Evolutionary conservation across 2,329 filamentous ascomycete genomes (phyloP).

Genomic region (Alternaria consortialis): DNA sequence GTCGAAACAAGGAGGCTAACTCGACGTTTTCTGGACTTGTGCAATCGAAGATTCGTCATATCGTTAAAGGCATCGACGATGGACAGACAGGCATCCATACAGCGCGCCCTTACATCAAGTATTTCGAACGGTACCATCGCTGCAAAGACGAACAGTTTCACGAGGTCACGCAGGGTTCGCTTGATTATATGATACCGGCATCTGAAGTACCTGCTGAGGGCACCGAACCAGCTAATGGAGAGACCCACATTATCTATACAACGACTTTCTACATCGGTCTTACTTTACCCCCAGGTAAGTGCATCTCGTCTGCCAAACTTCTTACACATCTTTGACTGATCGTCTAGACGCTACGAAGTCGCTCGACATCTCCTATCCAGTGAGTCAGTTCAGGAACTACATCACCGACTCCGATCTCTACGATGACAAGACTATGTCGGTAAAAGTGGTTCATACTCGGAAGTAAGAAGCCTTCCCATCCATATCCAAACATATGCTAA

Average conservation of each 20-base stretch:
- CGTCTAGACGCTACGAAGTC: slow-evolving; percentile 68
- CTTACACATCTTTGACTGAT: slow-evolving; percentile 11
- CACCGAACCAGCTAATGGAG: slow-evolving; percentile 48
- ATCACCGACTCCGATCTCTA: slow-evolving; percentile 81
- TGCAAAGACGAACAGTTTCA: slow-evolving; percentile 71
- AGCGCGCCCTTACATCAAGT: slow-evolving; percentile 92
- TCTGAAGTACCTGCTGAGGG: slow-evolving; percentile 57
- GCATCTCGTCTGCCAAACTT: neutral
- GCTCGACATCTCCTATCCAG: slow-evolving; percentile 81
- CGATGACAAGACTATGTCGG: slow-evolving; percentile 75
- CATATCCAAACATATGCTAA: slow-evolving; percentile 19
- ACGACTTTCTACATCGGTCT: slow-evolving; percentile 95
- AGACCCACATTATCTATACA: slow-evolving; percentile 73
- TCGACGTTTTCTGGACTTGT: slow-evolving; percentile 90
- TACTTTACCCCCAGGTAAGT: slow-evolving; percentile 76
- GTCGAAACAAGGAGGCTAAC: slow-evolving; percentile 83
- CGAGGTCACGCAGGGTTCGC: slow-evolving; percentile 68
- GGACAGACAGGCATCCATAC: slow-evolving; percentile 78
- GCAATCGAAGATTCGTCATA: slow-evolving; percentile 88
- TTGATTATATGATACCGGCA: slow-evolving; percentile 66
- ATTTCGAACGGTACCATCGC: slow-evolving; percentile 82
- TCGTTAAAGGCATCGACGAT: slow-evolving; percentile 83
- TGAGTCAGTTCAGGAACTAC: slow-evolving; percentile 84
- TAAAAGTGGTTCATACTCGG: slow-evolving; percentile 84
- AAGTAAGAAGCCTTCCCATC: slow-evolving; percentile 68